Conservation (phyloP, 1,139 yeast genomes). For the Protomyces inundatus region DNA sequence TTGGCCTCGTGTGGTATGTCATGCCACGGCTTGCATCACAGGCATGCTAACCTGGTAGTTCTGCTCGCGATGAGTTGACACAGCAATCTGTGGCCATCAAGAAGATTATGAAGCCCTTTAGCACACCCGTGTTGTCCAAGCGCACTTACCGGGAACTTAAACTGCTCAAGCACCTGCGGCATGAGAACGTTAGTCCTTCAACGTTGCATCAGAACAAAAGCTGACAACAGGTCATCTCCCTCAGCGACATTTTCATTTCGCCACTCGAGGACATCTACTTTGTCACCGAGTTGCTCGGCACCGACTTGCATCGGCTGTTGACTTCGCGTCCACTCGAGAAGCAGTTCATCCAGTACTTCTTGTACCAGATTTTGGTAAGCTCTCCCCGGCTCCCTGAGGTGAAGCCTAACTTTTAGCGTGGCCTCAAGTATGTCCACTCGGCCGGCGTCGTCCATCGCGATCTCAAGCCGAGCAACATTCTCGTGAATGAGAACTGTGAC, state of each 20-base stretch:
- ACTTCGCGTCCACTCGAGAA: constrained; percentile 91
- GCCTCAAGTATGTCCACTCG: constrained; percentile 89
- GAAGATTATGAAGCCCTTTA: constrained; percentile 95
- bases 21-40: neutral
- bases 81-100: constrained; percentile 94
- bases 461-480: constrained; percentile 83
- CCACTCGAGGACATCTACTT: constrained; percentile 96
- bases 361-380: constrained; percentile 71
- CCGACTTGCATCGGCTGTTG: constrained; percentile 84
- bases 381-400: neutral
- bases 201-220: constrained; percentile 35
- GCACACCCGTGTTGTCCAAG: constrained; percentile 90
- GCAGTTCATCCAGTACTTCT: constrained; percentile 92
- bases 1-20: constrained; percentile 76
- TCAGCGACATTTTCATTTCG: constrained; percentile 89
- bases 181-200: constrained; percentile 55
- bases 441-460: constrained; percentile 97
- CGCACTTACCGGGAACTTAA: constrained; percentile 94
- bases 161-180: constrained; percentile 84
- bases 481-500: constrained; percentile 93
- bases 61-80: constrained; percentile 87
- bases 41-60: constrained; percentile 37
- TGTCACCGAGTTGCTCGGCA: constrained; percentile 94
- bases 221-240: constrained; percentile 49
- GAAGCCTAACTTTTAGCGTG: constrained; percentile 44